A percentile compares a stretch with the other conserved stretches of the same genome.
Conservation (phyloP, 2,329 filamentous ascomycete species). For the Ascochyta viciae-villosae region DNA sequence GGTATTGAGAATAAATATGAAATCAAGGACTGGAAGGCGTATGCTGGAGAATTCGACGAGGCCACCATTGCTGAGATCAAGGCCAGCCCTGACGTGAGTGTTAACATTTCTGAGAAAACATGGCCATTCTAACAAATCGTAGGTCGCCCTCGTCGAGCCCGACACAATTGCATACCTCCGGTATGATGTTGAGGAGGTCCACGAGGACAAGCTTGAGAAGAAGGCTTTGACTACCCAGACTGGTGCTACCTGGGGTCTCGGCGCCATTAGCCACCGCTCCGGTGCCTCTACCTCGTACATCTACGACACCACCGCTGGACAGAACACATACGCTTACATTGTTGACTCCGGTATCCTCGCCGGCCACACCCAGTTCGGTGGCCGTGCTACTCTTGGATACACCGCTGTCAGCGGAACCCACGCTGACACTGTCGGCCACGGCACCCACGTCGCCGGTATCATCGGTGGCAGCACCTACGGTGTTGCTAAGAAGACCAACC, state of each 20-base stretch:
- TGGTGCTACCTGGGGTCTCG: constrained; percentile 33
- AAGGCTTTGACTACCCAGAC: constrained; percentile 26
- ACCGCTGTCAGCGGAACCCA: constrained; percentile 18
- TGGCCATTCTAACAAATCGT: neutral
- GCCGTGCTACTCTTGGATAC: constrained; percentile 28
- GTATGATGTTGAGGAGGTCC: constrained; percentile 18
- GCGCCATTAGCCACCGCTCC: constrained; percentile 24
- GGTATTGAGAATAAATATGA: constrained; percentile 54
- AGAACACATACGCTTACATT: constrained; percentile 60
- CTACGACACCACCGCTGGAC: constrained; percentile 26
- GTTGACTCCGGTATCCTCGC: constrained; percentile 67
- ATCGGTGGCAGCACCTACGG: constrained; percentile 26
- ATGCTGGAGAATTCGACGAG: constrained; percentile 57
- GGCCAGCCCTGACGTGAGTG: constrained; percentile 25
- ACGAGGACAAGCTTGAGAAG: constrained; percentile 19
- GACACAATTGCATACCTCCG: constrained; percentile 22
- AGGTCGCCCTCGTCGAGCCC: constrained; percentile 26
- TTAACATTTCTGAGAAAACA: neutral
- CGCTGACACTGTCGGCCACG: constrained; percentile 32
- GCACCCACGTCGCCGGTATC: constrained; percentile 30
- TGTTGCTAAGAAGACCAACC: constrained; percentile 30
- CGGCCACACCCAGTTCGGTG: constrained; percentile 54
- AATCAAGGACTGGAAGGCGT: constrained; percentile 54
- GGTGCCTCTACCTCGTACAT: constrained; percentile 23
- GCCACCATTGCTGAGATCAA: constrained; percentile 52